Evolutionary conservation across 495 filamentous ascomycete species (phyloP).

Genomic region (Tuber indicum): DNA sequence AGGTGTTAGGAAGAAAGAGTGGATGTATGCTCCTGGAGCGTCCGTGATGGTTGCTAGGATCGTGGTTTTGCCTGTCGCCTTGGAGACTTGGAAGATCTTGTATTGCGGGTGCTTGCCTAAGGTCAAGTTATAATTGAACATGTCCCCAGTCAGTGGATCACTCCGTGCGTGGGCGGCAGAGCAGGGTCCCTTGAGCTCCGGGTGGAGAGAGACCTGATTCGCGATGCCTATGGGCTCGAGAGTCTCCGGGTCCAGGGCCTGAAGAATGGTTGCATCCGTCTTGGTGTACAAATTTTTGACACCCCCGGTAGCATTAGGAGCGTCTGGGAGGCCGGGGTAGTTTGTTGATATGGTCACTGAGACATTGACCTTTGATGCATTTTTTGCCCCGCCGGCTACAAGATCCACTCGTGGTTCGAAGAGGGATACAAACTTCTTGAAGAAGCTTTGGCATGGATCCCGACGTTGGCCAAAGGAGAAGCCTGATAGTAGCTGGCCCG

Average conservation of each 20-base stretch:
- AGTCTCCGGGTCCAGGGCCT: slow-evolving; percentile 60
- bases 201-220: slow-evolving; percentile 56
- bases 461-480: slow-evolving; percentile 57
- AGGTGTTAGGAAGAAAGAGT: slow-evolving; percentile 63
- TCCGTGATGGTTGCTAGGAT: slow-evolving; percentile 62
- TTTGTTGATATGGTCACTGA: slow-evolving; percentile 58
- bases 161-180: slow-evolving; percentile 62
- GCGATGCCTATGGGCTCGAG: slow-evolving; percentile 61
- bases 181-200: slow-evolving; percentile 57
- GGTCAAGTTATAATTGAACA: slow-evolving; percentile 70
- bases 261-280: slow-evolving; percentile 54
- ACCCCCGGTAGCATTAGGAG: slow-evolving; percentile 29
- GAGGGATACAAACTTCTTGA: slow-evolving; percentile 58
- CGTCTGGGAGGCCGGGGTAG: slow-evolving; percentile 48
- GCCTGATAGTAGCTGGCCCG: slow-evolving; percentile 46
- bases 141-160: slow-evolving; percentile 64
- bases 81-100: slow-evolving; percentile 58
- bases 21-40: slow-evolving; percentile 57
- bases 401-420: slow-evolving; percentile 33
- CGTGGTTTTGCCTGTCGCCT: slow-evolving; percentile 56
- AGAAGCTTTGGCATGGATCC: slow-evolving; percentile 64
- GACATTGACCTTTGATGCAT: slow-evolving; percentile 49
- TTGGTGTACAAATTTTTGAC: slow-evolving; percentile 52
- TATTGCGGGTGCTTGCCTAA: slow-evolving; percentile 52
- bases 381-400: slow-evolving; percentile 21